Evolutionary conservation across 495 filamentous ascomycete species (phyloP).

Genomic region (Neurospora cerealis): DNA sequence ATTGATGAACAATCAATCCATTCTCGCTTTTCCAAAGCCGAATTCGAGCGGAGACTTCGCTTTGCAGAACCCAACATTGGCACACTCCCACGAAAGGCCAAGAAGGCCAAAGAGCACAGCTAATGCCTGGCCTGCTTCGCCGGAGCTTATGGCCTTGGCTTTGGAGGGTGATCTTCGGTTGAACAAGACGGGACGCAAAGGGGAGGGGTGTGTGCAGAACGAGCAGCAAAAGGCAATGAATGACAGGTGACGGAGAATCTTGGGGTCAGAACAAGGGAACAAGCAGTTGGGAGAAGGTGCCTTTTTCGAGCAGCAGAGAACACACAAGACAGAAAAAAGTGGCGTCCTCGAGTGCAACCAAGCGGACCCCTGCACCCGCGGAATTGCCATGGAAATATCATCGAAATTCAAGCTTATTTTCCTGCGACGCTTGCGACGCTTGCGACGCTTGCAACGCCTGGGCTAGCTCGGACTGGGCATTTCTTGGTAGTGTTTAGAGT

Average conservation of each 20-base stretch:
- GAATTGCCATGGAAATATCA: conserved; percentile 20
- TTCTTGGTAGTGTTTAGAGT: not conserved
- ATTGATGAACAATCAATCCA: not conserved
- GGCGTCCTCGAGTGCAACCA: not conserved
- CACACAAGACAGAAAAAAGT: not conserved
- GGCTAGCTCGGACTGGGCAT: not conserved
- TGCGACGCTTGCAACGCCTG: not conserved
- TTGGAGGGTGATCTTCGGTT: not conserved
- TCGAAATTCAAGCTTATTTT: conserved; percentile 28
- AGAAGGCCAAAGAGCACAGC: not conserved
- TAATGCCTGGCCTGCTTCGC: not conserved
- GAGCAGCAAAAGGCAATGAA: not conserved
- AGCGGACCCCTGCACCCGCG: conserved; percentile 11
- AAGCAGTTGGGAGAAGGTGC: not conserved
- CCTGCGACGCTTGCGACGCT: conserved; percentile 4
- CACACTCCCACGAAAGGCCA: not conserved
- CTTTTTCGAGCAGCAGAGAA: not conserved
- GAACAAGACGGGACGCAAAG: not conserved
- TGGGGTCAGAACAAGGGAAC: not conserved
- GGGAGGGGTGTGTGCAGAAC: not conserved
- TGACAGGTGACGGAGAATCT: not conserved
- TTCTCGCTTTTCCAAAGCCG: not conserved
- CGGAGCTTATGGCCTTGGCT: not conserved
- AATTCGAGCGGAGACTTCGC: not conserved
- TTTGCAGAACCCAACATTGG: not conserved